Evolutionary conservation across 23 red algal species (phyloP), one percentile per base, ranked within the genome.

Genomic region (Gracilaria vermiculophylla): DNA sequence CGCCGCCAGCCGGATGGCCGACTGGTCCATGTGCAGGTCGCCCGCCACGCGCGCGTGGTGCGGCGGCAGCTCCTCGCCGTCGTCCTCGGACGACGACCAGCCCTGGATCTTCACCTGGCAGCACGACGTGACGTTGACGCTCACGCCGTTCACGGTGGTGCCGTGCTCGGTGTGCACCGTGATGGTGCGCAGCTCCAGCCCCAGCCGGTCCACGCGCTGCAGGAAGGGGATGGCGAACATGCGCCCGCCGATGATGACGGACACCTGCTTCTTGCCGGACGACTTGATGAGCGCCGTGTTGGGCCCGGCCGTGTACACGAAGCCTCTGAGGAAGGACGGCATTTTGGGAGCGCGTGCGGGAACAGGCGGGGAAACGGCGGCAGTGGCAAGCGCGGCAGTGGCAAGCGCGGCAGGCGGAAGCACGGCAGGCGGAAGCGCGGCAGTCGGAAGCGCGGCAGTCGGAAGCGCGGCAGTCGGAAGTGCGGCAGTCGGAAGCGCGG

Each of bases 261-360:
- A 33, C 12, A 70, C 60, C 23, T 56, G 21, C 29, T 87, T 76
- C 25, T 61, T 51, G 19, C 81, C 74, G 15, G 81, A 75, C n/a
- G 78, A 85, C 53, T 87, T 87, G 82, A 94, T 81, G 62, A 94
- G 64, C 19, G 91, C 91, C 13, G 82, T 94, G 91, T 94, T 87
- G 8, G 91, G 91, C 3, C 80, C 91, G 19, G 77, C 69, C 16
- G 78, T 82, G 31, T 86, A 42, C 15, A 86, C 66, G 44, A 69
- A 86, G 69, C 50, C 69, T 28, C 42, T 58, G 14, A 77, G 13
- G 48, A 78, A 57, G 43, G 28, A 42, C 0, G 67, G 85, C 44
- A 79, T 79, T 45, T 73, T 73, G 67, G 17, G 32, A 47, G 67
- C n/a, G n/a, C n/a, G n/a, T n/a, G n/a, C n/a, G n/a, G n/a, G n/a